Base-by-base conservation (phyloP, 768 basidiomycete genomes). In the Fomitopsis pulvina region DNA sequence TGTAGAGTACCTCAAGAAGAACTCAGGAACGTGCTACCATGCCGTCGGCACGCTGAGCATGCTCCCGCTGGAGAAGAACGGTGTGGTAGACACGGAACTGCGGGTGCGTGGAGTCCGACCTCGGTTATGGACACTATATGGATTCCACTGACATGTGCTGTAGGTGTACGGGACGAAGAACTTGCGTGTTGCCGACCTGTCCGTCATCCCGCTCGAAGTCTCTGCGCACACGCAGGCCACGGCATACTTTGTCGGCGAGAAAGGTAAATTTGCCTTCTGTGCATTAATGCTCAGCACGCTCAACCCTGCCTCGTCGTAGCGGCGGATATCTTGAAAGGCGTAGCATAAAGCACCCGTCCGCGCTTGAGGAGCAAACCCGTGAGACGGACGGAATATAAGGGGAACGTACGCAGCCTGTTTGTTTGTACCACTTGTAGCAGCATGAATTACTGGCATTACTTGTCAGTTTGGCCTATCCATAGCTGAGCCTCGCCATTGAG, bases 131-230 rank as follows among this genome's bases (percentile, higher is more conserved):
- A 8, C 29, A 30, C 29, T 30, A 30, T 8, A 14, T 8, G 14
- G 7, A 8, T 8, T 30, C 29, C 29, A 30, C 29, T 7, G 8
- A 8, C 29, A 30, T 30, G 29, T 37, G 2, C 40, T 11, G 4
- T 21, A 55, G 58, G 64, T 68, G 0, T 65, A 63, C 52, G 74
- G 74, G 8, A 74, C 73, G 1, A 56, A 52, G 14, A 78, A 78
- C 51, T 37, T 78, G 18, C 72, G 77, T 6, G 73, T 79, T 21
- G 73, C 66, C 14, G 77, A 78, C 55, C 41, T 67, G 3, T 75
- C 73, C 2, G 58, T 77, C 39, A 37, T 74, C 14, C 74, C 76
- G 1, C 46, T 75, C 20, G 63, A 67, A 3, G 53, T 71, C 40
- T 67, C 70, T 4, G 66, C 66, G 21, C 73, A 73, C 52, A 67